Evolutionary conservation across 345 rosid species (phyloP).

Genomic region (Trapa bicornis): DNA sequence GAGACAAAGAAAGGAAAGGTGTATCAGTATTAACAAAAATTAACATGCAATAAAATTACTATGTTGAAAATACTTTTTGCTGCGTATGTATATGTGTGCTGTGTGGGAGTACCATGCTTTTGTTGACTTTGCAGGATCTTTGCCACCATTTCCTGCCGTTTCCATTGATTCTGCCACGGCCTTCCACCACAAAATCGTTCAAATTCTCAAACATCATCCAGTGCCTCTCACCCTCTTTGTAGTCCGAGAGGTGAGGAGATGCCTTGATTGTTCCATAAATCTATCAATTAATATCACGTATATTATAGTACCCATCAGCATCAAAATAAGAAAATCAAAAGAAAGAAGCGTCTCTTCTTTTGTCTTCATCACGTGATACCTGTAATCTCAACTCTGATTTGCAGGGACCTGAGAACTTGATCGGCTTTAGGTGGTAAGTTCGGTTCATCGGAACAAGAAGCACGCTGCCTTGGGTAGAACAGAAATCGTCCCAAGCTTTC

Average conservation of each 20-base stretch:
- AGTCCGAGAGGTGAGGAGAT: slow-evolving; percentile 34
- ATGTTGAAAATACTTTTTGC: not conserved
- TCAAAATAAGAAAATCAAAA: not conserved
- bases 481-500: slow-evolving; percentile 33
- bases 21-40: not conserved
- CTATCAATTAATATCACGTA: slow-evolving; percentile 11
- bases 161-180: slow-evolving; percentile 83
- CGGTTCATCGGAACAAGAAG: slow-evolving; percentile 40
- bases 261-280: slow-evolving; percentile 66
- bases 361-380: slow-evolving; percentile 20
- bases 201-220: slow-evolving; percentile 56
- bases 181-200: slow-evolving; percentile 44
- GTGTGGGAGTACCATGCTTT: slow-evolving; percentile 28
- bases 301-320: not conserved
- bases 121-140: slow-evolving; percentile 75
- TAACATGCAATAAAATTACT: not conserved
- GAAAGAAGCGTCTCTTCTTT: no score
- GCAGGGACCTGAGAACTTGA: slow-evolving; percentile 77
- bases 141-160: slow-evolving; percentile 80
- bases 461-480: slow-evolving; percentile 30
- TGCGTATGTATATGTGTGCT: not conserved
- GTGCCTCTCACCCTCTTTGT: slow-evolving; percentile 23
- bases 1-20: not conserved
- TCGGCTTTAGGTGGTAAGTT: slow-evolving; percentile 45
- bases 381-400: slow-evolving; percentile 35